Conservation (phyloP, 768 basidiomycete genomes). For the Tricholoma matsutake region DNA sequence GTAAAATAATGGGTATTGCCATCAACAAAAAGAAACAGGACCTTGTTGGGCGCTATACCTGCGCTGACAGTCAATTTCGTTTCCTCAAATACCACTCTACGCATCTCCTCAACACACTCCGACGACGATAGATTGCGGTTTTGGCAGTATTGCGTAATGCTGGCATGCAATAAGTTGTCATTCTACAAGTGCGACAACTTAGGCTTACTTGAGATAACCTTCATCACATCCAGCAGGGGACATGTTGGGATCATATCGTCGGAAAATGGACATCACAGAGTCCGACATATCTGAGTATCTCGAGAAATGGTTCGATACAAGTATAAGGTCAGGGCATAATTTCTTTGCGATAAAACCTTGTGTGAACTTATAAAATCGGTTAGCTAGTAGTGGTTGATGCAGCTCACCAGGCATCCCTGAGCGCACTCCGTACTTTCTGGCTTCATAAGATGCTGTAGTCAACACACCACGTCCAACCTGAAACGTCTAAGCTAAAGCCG, state of each 20-base stretch:
- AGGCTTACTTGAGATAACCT: constrained; percentile 81
- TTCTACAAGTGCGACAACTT: background rate
- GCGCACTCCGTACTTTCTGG: constrained; percentile 84
- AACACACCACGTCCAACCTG: constrained; percentile 82
- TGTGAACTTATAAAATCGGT: background rate
- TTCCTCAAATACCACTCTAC: constrained; percentile 67
- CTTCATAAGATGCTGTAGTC: constrained; percentile 89
- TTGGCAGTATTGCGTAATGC: constrained; percentile 83
- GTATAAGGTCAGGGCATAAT: constrained; percentile 84
- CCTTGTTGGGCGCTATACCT: constrained; percentile 94
- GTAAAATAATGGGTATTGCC: background rate
- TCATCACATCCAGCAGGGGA: constrained; percentile 80
- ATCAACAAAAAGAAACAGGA: constrained; percentile 31
- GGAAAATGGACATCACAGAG: constrained; percentile 66
- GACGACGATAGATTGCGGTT: constrained; percentile 60
- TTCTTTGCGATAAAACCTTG: constrained; percentile 90
- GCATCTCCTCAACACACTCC: constrained; percentile 77
- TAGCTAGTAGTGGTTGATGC: background rate
- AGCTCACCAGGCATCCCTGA: constrained; percentile 90
- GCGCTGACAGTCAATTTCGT: constrained; percentile 91
- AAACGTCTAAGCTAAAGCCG: constrained; percentile 12
- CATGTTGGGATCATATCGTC: constrained; percentile 77
- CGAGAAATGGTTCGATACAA: constrained; percentile 54
- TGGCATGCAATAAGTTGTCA: constrained; percentile 23
- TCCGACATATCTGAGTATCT: constrained; percentile 70